Evolutionary conservation across 805 yeast species (phyloP), one percentile per base, ranked within the genome.

Genomic region (Wickerhamomyces rabaulensis): DNA sequence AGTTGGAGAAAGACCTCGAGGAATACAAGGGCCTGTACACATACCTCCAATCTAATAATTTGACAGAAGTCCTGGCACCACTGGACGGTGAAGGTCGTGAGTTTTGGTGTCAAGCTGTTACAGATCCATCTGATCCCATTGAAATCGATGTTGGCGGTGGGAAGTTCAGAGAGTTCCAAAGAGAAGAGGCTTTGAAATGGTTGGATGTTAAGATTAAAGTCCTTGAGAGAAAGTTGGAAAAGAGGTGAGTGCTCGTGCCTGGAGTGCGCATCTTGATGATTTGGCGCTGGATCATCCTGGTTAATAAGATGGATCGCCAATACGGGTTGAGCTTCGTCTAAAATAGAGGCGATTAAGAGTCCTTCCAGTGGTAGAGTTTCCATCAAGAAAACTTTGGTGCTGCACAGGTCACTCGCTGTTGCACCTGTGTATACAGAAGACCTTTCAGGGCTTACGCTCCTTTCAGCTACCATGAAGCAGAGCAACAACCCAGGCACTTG

Each of bases 31-130:
- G 41, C 20, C 29, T 53, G 8, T 38, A 31, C 3, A 20, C 33
- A 27, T 53, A 43, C 31, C 47, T 53, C 8, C 17, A 39, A 4
- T 10, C 50, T 1, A 3, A 22, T 9, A n/a, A 36, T 15, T 27
- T 41, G 25, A 48, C 55, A 6, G 47, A 49, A 36, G 50, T 54
- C 6, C 43, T 54, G 3, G 52, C 54, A 2, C 56, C 56, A 2
- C 38, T 54, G 9, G 58, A 54, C 33, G 54, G 54, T 10, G 51
- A 51, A 12, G 58, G 58, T 1, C 39, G 50, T 9, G 58, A 54
- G 41, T 52, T 54, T 45, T 54, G 54, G 56, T 51, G 44, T 25
- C 50, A 51, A 16, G 56, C 58, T 2, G n/a, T 45, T 2, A 48
- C 50, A 2, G 52, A 51, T 31, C 53, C 51, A 10, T 9, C 37